Conservation (phyloP, 1,284 basidiomycete species). For the Tilletia caries region DNA sequence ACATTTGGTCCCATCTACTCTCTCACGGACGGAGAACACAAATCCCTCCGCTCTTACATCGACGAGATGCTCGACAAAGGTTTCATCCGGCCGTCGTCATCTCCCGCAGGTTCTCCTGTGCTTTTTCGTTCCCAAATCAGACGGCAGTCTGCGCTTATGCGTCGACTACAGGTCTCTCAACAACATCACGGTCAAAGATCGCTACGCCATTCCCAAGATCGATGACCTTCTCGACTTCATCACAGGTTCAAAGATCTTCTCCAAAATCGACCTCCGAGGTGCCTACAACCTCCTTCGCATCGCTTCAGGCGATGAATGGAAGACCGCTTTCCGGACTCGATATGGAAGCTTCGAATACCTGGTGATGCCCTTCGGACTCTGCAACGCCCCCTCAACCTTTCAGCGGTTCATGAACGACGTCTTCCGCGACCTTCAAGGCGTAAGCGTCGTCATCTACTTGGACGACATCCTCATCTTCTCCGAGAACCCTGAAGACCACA, state of each 20-base stretch:
- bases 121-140: slow-evolving; percentile 14
- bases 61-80: slow-evolving; percentile 15
- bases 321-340: slow-evolving; percentile 33
- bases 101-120: slow-evolving; percentile 1
- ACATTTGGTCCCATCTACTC: slow-evolving; percentile 13
- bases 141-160: slow-evolving; percentile 54
- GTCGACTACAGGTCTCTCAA: slow-evolving; percentile 59
- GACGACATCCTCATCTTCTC: slow-evolving; percentile 12
- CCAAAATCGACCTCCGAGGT: slow-evolving; percentile 54
- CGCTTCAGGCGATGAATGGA: slow-evolving; percentile 54
- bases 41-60: slow-evolving; percentile 3
- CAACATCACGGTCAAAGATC: slow-evolving; percentile 54
- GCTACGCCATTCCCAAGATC: slow-evolving; percentile 54
- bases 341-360: slow-evolving; percentile 19
- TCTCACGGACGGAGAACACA: slow-evolving; percentile 6
- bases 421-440: slow-evolving; percentile 7
- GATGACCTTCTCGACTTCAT: slow-evolving; percentile 54
- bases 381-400: background rate
- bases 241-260: slow-evolving; percentile 48
- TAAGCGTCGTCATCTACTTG: slow-evolving; percentile 1
- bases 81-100: slow-evolving; percentile 18
- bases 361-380: slow-evolving; percentile 16
- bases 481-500: slow-evolving; percentile 15
- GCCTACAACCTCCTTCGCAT: slow-evolving; percentile 55
- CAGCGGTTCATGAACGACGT: background rate